phyloP scores from a whole-genome alignment of 495 filamentous ascomycete genomes.

The Lasiosphaeris hirsuta region DNA sequence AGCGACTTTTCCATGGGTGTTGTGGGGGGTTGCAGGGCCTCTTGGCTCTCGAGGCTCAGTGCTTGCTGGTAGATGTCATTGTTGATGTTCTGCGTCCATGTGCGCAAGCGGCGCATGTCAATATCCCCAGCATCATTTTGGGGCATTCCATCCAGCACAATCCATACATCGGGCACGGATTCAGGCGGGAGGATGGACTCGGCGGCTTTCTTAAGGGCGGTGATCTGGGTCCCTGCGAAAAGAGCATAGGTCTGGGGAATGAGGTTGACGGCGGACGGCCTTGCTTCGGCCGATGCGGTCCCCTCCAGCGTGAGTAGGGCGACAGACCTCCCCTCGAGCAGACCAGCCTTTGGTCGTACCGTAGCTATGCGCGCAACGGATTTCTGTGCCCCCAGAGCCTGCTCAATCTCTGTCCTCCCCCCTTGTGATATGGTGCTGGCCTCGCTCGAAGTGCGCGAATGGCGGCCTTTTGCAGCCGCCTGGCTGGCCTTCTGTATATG shows the following conservation, averaged over 20 bases:
- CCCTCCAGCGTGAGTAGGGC: conserved; percentile 39
- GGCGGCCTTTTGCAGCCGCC: conserved; percentile 14
- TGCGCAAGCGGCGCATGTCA: conserved; percentile 43
- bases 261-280: conserved; percentile 33
- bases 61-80: conserved; percentile 42
- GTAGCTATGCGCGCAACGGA: conserved; percentile 37
- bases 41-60: conserved; percentile 37
- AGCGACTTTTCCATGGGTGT: conserved; percentile 38
- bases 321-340: conserved; percentile 44
- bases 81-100: conserved; percentile 49
- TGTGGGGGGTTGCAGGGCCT: conserved; percentile 29
- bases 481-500: conserved; percentile 21
- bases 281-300: conserved; percentile 19
- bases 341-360: conserved; percentile 44
- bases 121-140: conserved; percentile 35
- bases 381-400: conserved; percentile 21
- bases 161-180: conserved; percentile 39
- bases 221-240: conserved; percentile 36
- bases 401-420: conserved; percentile 28
- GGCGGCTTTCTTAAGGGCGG: conserved; percentile 30
- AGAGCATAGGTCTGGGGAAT: conserved; percentile 34
- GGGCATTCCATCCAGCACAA: conserved; percentile 44
- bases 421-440: conserved; percentile 18
- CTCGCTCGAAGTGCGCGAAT: conserved; percentile 22
- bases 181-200: conserved; percentile 26